Base-by-base conservation (phyloP, 2,329 filamentous ascomycete species). In the Trichoderma simmonsii region DNA sequence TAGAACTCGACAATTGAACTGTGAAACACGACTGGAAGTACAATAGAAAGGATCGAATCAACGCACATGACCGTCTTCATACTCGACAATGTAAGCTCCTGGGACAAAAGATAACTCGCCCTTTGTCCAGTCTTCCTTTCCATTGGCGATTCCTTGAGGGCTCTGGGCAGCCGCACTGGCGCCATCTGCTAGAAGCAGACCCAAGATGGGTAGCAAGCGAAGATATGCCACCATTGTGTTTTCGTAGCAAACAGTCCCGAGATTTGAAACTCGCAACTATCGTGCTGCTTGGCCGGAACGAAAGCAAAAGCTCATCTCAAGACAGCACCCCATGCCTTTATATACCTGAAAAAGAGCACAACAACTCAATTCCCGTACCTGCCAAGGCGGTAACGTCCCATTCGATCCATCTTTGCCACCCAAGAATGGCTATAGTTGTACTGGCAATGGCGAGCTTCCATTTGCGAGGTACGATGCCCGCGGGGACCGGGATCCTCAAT, bases 41-140 rank as follows among this genome's bases (percentile, higher is more conserved):
- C 3, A 21, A 15, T 18, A 3, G 24, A 36, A 21, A 24, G 18
- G 7, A 39, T 11, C 1, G 11, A 9, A 18, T 24, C 2, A 36
- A 43, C 60, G 0, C 21, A 71, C 63, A 75, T 85, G 79, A 8
- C 81, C 81, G 14, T 86, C 83, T 51, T 87, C 83, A 70, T 87
- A 85, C 74, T 88, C 86, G 72, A 88, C 82, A 74, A 88, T 85
- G 78, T 84, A 88, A 21, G 83, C 83, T 21, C 86, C 85, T 0
- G 83, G 80, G 12, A 88, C 75, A 39, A 82, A 68, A 6, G 70
- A 73, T 1, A 28, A 30, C 9, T 62, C 32, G 11, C 11, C 57
- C 34, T 62, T 54, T 26, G 67, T 62, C 67, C 67, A 70, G 24
- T 26, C n/a, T 28, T 67, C 32, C 26, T 43, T 34, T n/a, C 57